Evolutionary conservation across 495 filamentous ascomycete genomes (phyloP).

Genomic region (Xylaria castorea): DNA sequence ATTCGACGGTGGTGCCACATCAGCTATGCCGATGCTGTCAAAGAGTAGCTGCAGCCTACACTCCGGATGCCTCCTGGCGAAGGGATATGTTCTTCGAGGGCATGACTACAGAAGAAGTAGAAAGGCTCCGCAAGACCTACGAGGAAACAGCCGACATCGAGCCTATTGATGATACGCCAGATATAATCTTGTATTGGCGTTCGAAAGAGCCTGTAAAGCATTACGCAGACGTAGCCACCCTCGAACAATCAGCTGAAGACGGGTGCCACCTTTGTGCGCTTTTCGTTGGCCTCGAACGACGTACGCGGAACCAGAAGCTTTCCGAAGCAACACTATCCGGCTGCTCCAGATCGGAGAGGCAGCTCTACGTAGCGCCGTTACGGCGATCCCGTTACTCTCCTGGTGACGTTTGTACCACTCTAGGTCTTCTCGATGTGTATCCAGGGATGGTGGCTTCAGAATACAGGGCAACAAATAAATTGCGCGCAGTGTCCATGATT

Average conservation of each 20-base stretch:
- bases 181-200: not conserved
- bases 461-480: not conserved
- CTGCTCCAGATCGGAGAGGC: not conserved
- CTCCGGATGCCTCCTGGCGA: not conserved
- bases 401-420: not conserved
- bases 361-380: not conserved
- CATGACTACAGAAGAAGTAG: not conserved
- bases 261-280: not conserved
- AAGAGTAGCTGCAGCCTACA: not conserved
- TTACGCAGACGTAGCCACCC: not conserved
- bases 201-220: not conserved
- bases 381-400: not conserved
- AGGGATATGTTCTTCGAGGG: not conserved
- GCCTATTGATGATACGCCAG: not conserved
- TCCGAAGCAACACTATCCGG: not conserved
- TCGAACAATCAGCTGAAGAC: not conserved
- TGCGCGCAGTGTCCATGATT: not conserved
- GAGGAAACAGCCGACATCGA: not conserved
- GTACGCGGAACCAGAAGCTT: not conserved
- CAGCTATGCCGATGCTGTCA: constrained; percentile 3
- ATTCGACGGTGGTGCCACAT: not conserved
- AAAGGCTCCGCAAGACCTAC: not conserved
- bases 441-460: not conserved
- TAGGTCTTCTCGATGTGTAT: not conserved
- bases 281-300: not conserved